Evolutionary conservation across 345 rosid species (phyloP).

Genomic region (Citrus hindsii): DNA sequence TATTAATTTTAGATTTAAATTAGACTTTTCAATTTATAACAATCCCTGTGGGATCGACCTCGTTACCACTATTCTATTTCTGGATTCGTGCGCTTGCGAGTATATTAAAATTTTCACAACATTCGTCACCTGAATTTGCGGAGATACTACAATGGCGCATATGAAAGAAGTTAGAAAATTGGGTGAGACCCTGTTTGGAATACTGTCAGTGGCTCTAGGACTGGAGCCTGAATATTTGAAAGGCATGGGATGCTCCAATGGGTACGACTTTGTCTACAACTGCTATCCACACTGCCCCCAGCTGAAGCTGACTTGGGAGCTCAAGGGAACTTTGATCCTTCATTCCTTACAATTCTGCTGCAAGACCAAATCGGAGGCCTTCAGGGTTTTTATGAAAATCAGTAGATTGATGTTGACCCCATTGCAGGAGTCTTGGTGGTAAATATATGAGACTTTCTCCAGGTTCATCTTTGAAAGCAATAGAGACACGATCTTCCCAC

Average conservation of each 20-base stretch:
- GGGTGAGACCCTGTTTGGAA: not conserved
- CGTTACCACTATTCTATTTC: no score
- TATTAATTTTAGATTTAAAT: no score
- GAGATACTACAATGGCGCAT: not conserved
- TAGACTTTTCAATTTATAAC: no score
- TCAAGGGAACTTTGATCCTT: slow-evolving; percentile 1
- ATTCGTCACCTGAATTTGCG: not conserved
- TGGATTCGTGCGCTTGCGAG: no score
- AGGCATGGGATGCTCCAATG: not conserved
- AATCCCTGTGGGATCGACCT: no score
- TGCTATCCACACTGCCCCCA: slow-evolving; percentile 4
- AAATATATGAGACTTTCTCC: slow-evolving; percentile 12
- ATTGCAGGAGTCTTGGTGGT: slow-evolving; percentile 9
- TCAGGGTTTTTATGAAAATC: slow-evolving; percentile 5
- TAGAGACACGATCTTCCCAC: no score
- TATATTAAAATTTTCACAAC: no score
- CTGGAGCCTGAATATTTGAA: not conserved
- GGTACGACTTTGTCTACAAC: not conserved
- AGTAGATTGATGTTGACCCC: slow-evolving; percentile 16
- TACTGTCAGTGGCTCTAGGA: not conserved
- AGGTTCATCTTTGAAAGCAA: not conserved
- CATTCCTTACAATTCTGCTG: slow-evolving; percentile 15
- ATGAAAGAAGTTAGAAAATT: not conserved
- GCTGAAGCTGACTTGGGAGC: slow-evolving; percentile 19
- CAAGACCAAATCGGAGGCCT: slow-evolving; percentile 21